Conservation (phyloP, 225 moss, liverwort and hornwort genomes). For the Sphagnum contortum region DNA sequence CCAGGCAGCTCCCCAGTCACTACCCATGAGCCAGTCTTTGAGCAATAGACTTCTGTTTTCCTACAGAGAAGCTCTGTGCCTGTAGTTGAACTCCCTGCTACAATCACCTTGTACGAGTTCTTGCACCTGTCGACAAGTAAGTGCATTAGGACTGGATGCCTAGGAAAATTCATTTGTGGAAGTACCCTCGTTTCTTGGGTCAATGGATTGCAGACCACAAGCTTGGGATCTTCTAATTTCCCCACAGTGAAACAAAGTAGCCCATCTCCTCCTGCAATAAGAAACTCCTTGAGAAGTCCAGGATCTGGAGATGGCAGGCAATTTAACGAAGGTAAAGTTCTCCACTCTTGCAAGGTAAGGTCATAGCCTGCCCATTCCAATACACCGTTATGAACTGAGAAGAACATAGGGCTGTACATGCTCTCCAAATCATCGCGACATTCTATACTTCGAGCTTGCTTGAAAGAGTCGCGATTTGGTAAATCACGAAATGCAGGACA, state of each 20-base stretch:
- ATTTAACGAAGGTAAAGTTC: slow-evolving; percentile 9
- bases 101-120: slow-evolving; percentile 19
- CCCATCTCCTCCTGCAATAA: slow-evolving; percentile 24
- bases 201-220: slow-evolving; percentile 27
- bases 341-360: background rate
- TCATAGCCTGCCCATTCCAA: slow-evolving; percentile 19
- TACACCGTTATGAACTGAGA: slow-evolving; percentile 4
- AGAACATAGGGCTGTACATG: slow-evolving; percentile 14
- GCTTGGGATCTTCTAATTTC: background rate
- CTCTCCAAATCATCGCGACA: slow-evolving; percentile 13
- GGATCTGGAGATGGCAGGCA: slow-evolving; percentile 18
- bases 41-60: slow-evolving; percentile 30
- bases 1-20: slow-evolving; percentile 14
- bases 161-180: slow-evolving; percentile 4
- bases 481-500: too few relatives aligned
- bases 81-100: slow-evolving; percentile 27
- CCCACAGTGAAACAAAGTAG: slow-evolving; percentile 22
- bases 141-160: slow-evolving; percentile 36
- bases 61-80: slow-evolving; percentile 14
- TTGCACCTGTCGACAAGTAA: slow-evolving; percentile 2
- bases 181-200: slow-evolving; percentile 12
- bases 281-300: slow-evolving; percentile 26
- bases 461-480: too few relatives aligned
- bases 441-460: background rate
- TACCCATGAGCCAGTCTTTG: slow-evolving; percentile 16